phyloP scores from a whole-genome alignment of 768 basidiomycete genomes.

The Neoboletus brunneissimus region DNA sequence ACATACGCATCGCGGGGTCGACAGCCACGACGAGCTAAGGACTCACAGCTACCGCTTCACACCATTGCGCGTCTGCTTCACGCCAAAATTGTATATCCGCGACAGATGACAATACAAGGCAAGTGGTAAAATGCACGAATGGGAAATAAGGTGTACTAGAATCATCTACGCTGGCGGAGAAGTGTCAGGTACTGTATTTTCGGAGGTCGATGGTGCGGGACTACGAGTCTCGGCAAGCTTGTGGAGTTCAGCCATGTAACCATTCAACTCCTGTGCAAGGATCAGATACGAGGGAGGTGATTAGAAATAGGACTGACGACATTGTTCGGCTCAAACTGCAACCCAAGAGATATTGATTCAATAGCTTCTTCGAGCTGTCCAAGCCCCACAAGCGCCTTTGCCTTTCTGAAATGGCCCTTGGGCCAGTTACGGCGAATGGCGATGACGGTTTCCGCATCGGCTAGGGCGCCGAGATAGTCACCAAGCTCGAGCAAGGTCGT shows the following conservation, averaged over 20 bases:
- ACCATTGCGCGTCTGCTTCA: background rate
- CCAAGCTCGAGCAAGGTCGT: conserved; percentile 78
- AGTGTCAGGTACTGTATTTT: background rate
- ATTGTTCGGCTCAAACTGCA: conserved; percentile 79
- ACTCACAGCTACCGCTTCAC: background rate
- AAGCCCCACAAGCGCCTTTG: conserved; percentile 81
- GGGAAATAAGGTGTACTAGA: background rate
- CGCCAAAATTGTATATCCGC: conserved; percentile 1
- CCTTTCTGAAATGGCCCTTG: conserved; percentile 94
- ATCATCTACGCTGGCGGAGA: conserved; percentile 13
- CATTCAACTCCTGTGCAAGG: conserved; percentile 28
- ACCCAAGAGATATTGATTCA: conserved; percentile 76
- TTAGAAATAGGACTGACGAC: conserved; percentile 36
- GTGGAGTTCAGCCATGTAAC: conserved; percentile 31
- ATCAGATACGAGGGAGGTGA: conserved; percentile 5
- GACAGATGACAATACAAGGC: conserved; percentile 5
- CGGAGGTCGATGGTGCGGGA: background rate
- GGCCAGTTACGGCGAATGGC: conserved; percentile 83
- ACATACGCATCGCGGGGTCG: too few relatives aligned
- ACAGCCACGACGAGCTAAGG: background rate
- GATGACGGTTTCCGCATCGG: conserved; percentile 91
- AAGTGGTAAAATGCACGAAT: background rate
- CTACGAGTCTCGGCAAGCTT: conserved; percentile 21
- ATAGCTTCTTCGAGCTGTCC: conserved; percentile 68
- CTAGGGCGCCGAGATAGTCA: conserved; percentile 73